Base-by-base conservation (phyloP, 352 stramenopile species). In the Pythium oligandrum region DNA sequence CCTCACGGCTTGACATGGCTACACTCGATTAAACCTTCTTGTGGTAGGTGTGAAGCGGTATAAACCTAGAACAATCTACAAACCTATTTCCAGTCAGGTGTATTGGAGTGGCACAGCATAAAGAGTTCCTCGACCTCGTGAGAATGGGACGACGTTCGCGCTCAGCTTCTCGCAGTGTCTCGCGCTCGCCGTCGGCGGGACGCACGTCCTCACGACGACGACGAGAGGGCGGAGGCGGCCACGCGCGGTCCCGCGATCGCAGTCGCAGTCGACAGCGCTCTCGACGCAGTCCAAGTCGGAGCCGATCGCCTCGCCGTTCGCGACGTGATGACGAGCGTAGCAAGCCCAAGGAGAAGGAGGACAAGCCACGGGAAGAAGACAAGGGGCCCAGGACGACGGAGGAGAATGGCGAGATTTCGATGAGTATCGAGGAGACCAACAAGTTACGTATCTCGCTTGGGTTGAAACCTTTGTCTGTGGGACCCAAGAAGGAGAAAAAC, bases 401-500 rank as follows among this genome's bases (percentile, higher is more conserved):
- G 34, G 83, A 87, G 55, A 86, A 86, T 44, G 83, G 83, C 37
- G 83, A 94, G 60, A 85, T 90, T 45, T 86, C 78, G 11, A 77
- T 92, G 55, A 92, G 75, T 46, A 70, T 94, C 53, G 81, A 94
- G 42, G 83, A 92, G 58, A 94, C 81, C 35, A 94, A 94, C 65
- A 71, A 71, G 39, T 49, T 94, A 50, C 83, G 83, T 51, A 33
- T 70, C 8, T 75, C 75, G 9, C 61, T 94, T 40, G 83, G 83
- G 0, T 64, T 94, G 36, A 94, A 94, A 46, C 83, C 81, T 39
- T 71, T 94, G 7, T 72, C 66, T 1, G 58, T 83, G 3, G 72
- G 68, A 6, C 60, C 67, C 2, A 83, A 78, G 55, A 74, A 71
- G 10, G 64, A 83, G 10, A 57, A 68, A 35, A 71, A 73, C 12